These are phyloP conservation scores for Colletotrichum scovillei DNA, from an alignment of 2,329 filamentous ascomycete species.

Conservation along the genomic window DNA sequence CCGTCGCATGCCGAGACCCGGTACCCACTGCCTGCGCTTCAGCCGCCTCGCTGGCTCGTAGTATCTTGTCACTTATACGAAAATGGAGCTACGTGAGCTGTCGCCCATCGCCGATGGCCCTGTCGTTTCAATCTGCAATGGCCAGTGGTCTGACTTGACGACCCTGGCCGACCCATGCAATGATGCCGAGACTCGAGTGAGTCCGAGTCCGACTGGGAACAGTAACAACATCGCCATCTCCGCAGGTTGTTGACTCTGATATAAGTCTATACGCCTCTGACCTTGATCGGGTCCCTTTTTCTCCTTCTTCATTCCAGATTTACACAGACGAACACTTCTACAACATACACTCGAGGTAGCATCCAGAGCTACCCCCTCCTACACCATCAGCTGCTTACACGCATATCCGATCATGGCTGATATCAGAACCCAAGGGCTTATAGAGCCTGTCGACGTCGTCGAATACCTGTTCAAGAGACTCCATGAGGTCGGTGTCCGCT, in stretches of 20 bases:
- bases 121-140: background rate
- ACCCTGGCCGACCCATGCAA: background rate
- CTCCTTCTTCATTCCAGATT: background rate
- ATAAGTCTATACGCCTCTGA: constrained; percentile 10
- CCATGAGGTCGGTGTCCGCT: constrained; percentile 71
- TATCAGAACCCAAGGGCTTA: constrained; percentile 55
- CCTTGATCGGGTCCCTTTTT: background rate
- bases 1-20: background rate
- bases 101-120: constrained; percentile 18
- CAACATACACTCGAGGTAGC: background rate
- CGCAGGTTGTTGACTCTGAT: background rate
- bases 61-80: background rate
- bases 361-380: background rate
- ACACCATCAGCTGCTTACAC: background rate
- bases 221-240: background rate
- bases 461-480: constrained; percentile 76
- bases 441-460: constrained; percentile 68
- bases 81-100: background rate
- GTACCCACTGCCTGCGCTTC: background rate
- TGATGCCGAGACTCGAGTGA: background rate
- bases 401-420: constrained; percentile 43
- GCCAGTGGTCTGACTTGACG: constrained; percentile 23
- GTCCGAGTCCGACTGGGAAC: background rate
- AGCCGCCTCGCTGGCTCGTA: background rate
- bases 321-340: background rate